Evolutionary conservation across 2,329 filamentous ascomycete genomes (phyloP).

Genomic region (Hortaea sp.): DNA sequence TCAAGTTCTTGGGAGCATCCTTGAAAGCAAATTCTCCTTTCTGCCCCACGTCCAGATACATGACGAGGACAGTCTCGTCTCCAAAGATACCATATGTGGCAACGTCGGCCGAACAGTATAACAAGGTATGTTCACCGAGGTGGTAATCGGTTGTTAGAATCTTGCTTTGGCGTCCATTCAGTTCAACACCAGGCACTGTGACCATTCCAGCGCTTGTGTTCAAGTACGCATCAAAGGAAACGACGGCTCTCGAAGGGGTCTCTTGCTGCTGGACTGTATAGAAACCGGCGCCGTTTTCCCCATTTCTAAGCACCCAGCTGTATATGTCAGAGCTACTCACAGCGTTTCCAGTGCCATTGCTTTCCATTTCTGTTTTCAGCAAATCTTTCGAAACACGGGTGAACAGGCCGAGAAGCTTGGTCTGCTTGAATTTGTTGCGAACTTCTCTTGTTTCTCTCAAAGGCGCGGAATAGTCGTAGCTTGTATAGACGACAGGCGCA

Average conservation of each 20-base stretch:
- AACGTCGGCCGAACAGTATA: slow-evolving; percentile 49
- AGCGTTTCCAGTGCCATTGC: slow-evolving; percentile 41
- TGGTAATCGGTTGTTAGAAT: slow-evolving; percentile 51
- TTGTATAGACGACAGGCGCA: slow-evolving; percentile 48
- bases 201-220: slow-evolving; percentile 47
- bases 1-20: slow-evolving; percentile 5
- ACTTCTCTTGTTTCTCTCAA: slow-evolving; percentile 50
- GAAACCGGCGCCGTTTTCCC: slow-evolving; percentile 46
- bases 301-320: slow-evolving; percentile 42
- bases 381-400: slow-evolving; percentile 48
- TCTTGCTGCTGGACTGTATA: slow-evolving; percentile 48
- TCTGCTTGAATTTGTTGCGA: slow-evolving; percentile 52
- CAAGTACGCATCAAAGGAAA: slow-evolving; percentile 45
- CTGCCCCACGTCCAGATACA: slow-evolving; percentile 31
- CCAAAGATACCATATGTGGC: slow-evolving; percentile 34
- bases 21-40: slow-evolving; percentile 32
- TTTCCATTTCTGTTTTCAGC: slow-evolving; percentile 42
- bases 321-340: slow-evolving; percentile 31
- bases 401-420: slow-evolving; percentile 51
- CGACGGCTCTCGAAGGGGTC: slow-evolving; percentile 41
- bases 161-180: slow-evolving; percentile 54
- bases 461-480: slow-evolving; percentile 55
- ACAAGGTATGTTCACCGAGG: slow-evolving; percentile 41
- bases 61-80: slow-evolving; percentile 26
- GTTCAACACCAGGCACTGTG: slow-evolving; percentile 43